phyloP scores from a whole-genome alignment of 176 grass and related monocot species.

The Alloteropsis semialata region DNA sequence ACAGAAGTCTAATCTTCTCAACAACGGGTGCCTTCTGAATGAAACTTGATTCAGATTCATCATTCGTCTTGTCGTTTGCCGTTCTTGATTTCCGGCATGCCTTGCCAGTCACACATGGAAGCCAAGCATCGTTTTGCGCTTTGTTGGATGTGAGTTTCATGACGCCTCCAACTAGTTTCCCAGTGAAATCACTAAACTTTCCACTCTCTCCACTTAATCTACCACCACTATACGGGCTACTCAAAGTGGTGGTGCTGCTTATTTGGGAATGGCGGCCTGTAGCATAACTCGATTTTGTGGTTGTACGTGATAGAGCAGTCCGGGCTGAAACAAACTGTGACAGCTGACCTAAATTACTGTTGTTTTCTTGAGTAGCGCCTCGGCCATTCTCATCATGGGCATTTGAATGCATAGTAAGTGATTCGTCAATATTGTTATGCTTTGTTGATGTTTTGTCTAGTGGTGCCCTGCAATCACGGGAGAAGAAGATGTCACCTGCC shows the following conservation, averaged over 20 bases:
- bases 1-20: slow-evolving; percentile 61
- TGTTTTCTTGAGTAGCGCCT: slow-evolving; percentile 28
- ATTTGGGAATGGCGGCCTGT: slow-evolving; percentile 30
- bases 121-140: slow-evolving; percentile 56
- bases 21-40: slow-evolving; percentile 60
- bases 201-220: slow-evolving; percentile 42
- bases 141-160: slow-evolving; percentile 63
- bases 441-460: slow-evolving; percentile 42
- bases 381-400: slow-evolving; percentile 8
- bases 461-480: slow-evolving; percentile 48
- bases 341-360: slow-evolving; percentile 25
- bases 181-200: slow-evolving; percentile 63
- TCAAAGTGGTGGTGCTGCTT: slow-evolving; percentile 36
- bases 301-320: slow-evolving; percentile 40
- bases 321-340: slow-evolving; percentile 40
- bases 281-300: slow-evolving; percentile 45
- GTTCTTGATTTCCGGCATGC: slow-evolving; percentile 48
- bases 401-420: slow-evolving; percentile 20
- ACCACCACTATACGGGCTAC: slow-evolving; percentile 25
- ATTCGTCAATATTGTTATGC: slow-evolving; percentile 24
- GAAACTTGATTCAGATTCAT: slow-evolving; percentile 53
- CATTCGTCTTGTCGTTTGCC: slow-evolving; percentile 8
- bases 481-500: slow-evolving; percentile 73
- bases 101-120: slow-evolving; percentile 57
- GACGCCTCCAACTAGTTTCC: slow-evolving; percentile 51